Percentiles rank a stretch among this genome's conserved stretches.
Evolutionary conservation across 2,329 filamentous ascomycete genomes (phyloP).

Genomic region (Aspergillus spinulosporus): DNA sequence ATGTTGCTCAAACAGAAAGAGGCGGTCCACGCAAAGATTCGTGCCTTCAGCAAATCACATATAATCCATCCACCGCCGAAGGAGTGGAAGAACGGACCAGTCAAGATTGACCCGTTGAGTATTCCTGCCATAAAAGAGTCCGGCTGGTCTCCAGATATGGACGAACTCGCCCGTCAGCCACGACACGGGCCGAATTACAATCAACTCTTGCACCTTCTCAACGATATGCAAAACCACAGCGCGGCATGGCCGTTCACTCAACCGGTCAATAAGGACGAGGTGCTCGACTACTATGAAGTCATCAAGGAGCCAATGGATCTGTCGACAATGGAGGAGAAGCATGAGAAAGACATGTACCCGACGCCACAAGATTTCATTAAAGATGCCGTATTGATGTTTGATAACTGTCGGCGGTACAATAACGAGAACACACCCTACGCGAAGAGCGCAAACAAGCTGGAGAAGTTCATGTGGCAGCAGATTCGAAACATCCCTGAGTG

Average conservation of each 20-base stretch:
- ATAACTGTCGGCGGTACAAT: conserved; percentile 95
- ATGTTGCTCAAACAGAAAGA: conserved; percentile 99
- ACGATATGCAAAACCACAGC: conserved; percentile 90
- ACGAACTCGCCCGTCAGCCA: conserved; percentile 89
- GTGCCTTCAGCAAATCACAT: conserved; percentile 84
- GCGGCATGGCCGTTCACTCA: conserved; percentile 92
- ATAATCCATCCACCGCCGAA: conserved; percentile 81
- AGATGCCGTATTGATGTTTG: conserved; percentile 85
- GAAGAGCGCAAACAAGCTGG: conserved; percentile 89
- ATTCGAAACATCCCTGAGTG: conserved; percentile 92
- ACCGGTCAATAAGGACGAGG: conserved; percentile 92
- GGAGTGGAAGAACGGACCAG: conserved; percentile 75
- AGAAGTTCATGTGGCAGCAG: conserved; percentile 92
- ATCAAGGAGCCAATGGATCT: conserved; percentile 98
- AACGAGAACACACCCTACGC: conserved; percentile 92
- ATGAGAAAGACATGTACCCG: conserved; percentile 87
- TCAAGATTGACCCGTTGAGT: conserved; percentile 76
- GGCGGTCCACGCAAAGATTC: conserved; percentile 89
- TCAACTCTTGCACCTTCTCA: conserved; percentile 85
- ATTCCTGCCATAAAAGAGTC: conserved; percentile 87
- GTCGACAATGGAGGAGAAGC: conserved; percentile 89
- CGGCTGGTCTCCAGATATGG: conserved; percentile 97
- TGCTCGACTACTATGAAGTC: conserved; percentile 95
- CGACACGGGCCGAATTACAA: conserved; percentile 96
- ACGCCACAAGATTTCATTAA: conserved; percentile 88